Conservation (phyloP, 1,284 basidiomycete genomes). For the Irpex sp. region DNA sequence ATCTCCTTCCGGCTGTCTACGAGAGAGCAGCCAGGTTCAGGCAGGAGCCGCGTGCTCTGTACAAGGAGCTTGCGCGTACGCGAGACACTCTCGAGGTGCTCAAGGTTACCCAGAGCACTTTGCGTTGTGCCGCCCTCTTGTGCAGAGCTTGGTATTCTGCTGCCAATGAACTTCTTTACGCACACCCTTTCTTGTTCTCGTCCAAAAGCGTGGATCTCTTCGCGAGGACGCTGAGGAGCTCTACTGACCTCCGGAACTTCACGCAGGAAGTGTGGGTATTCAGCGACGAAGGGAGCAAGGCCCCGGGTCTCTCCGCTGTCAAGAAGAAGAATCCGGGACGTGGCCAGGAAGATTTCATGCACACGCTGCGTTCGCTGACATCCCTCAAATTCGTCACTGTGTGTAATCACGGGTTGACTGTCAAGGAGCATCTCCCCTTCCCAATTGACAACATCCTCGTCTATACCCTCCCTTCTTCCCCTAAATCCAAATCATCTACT, state of each 20-base stretch:
- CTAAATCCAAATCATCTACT: neutral
- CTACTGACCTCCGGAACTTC: conserved; percentile 1
- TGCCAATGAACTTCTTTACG: conserved; percentile 9
- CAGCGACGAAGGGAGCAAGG: conserved; percentile 10
- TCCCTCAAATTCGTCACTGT: conserved; percentile 9
- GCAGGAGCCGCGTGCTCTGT: conserved; percentile 5
- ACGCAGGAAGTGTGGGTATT: conserved; percentile 11
- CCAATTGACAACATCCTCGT: conserved; percentile 15
- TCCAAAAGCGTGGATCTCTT: neutral
- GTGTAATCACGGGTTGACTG: conserved; percentile 10
- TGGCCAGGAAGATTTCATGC: conserved; percentile 7
- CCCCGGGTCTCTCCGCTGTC: neutral
- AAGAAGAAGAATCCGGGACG: conserved; percentile 1
- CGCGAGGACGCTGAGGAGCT: conserved; percentile 6
- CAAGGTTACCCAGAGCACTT: conserved; percentile 4
- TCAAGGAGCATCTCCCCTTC: neutral
- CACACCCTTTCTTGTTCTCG: conserved; percentile 9
- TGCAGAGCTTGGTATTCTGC: conserved; percentile 11
- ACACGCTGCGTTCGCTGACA: conserved; percentile 10
- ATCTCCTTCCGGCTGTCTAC: conserved; percentile 11
- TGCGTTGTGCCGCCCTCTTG: conserved; percentile 5
- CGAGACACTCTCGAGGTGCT: neutral
- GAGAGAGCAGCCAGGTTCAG: conserved; percentile 5
- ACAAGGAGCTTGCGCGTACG: conserved; percentile 1
- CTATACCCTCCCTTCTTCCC: conserved; percentile 7